Evolutionary conservation across 345 rosid genomes (phyloP), one percentile per base, ranked within the genome.

Genomic region (Syzygium grande): DNA sequence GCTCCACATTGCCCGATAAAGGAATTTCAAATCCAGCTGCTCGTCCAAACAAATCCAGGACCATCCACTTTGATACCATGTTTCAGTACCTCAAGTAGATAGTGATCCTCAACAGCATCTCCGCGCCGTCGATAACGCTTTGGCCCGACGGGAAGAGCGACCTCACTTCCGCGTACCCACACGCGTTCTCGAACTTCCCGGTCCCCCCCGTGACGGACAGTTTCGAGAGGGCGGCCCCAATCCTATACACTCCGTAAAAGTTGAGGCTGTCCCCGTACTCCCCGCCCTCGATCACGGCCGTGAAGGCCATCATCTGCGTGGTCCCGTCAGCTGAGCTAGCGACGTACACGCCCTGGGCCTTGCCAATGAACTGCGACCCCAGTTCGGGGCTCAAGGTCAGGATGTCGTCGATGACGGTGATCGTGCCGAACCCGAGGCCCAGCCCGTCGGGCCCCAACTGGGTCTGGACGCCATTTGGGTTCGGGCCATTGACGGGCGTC

Each of bases 251-350:
- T 2, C 98, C 99, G 34, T 94, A 98, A 91, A 98, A 95, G 92
- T 95, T 98, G 88, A 98, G 95, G 94, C 93, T 94, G 79, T 98
- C 98, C 16, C 96, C 97, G 22, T 95, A 98, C 59, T 98, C 99
- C 9, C 98, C 99, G 27, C 95, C 99, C 92, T 98, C 99, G 27
- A 98, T 89, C 95, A 94, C 92, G 52, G 98, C 97, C 46, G 99
- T 94, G 90, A 98, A 98, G 65, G 99, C 94, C 99, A 97, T 95
- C 98, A 96, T 95, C 92, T 97, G 99, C 53, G 95, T 94, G 85
- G 92, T 90, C 78, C 98, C 99, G 85, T 95, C 95, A 34, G 93
- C 94, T 38, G 99, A 96, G 53, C 97, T 96, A 4, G 99, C 99
- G 86, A 95, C 94, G 68, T 96, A 95, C 85, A 95, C 95, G 53